Percentiles rank a stretch among this genome's conserved stretches.
Evolutionary conservation across 2,329 filamentous ascomycete genomes (phyloP).

Genomic region (Stemphylium beticola): DNA sequence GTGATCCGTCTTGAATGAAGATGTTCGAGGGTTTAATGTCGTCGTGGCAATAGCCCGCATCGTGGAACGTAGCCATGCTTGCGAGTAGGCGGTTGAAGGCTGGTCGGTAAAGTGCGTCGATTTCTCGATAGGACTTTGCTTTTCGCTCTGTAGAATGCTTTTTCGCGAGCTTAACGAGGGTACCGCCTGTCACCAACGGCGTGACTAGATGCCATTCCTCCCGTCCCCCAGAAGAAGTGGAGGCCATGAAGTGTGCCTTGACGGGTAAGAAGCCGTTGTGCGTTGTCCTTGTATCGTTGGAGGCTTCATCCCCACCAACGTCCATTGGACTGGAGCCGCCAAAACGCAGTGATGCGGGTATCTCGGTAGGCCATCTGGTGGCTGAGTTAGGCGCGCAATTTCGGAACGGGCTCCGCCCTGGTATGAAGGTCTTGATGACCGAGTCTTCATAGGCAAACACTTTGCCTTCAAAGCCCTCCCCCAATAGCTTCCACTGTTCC

Average conservation of each 20-base stretch:
- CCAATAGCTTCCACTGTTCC: conserved; percentile 25
- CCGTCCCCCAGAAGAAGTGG: conserved; percentile 7
- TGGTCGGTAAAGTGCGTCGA: conserved; percentile 40
- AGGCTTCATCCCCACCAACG: background rate
- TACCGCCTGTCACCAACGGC: conserved; percentile 24
- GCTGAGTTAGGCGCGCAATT: conserved; percentile 28
- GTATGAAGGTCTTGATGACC: conserved; percentile 37
- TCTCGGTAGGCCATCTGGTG: conserved; percentile 35
- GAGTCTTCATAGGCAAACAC: conserved; percentile 27
- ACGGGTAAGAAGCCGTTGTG: conserved; percentile 25
- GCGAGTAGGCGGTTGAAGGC: conserved; percentile 35
- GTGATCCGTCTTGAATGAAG: conserved; percentile 27
- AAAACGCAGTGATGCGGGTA: conserved; percentile 33
- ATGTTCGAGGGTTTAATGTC: conserved; percentile 48
- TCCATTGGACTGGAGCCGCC: conserved; percentile 6
- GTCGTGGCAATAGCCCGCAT: conserved; percentile 45
- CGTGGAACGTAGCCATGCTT: conserved; percentile 34
- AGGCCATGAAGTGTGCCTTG: conserved; percentile 22
- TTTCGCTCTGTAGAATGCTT: conserved; percentile 1
- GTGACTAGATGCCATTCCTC: conserved; percentile 31
- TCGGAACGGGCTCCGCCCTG: conserved; percentile 32
- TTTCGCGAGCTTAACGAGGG: conserved; percentile 16
- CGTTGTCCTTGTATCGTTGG: background rate
- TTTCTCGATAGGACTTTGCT: conserved; percentile 5
- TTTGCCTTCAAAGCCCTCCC: conserved; percentile 34